A percentile compares a stretch with the other conserved stretches of the same genome.
Conservation (phyloP, 345 rosid genomes). For the Brassica cretica region DNA sequence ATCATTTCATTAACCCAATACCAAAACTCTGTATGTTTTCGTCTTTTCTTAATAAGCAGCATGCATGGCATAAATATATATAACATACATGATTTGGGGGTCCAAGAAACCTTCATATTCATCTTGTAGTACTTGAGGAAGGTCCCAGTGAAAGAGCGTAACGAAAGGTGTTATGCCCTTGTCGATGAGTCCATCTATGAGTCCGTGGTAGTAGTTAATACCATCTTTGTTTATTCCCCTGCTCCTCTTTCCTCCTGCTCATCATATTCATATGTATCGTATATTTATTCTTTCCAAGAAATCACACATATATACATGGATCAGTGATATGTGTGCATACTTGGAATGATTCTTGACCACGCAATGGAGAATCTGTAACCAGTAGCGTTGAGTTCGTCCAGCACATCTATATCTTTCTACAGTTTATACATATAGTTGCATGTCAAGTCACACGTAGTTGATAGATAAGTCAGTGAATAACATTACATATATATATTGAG, state of each 20-base stretch:
- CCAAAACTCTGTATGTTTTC: neutral
- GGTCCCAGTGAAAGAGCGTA: slow-evolving; percentile 53
- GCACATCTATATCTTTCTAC: slow-evolving; percentile 27
- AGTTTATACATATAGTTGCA: neutral
- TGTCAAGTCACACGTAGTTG: neutral
- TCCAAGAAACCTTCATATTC: slow-evolving; percentile 49
- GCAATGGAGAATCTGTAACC: slow-evolving; percentile 40
- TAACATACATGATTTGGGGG: slow-evolving; percentile 27
- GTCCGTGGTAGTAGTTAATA: slow-evolving; percentile 42
- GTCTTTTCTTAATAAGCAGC: neutral
- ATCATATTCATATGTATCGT: slow-evolving; percentile 16
- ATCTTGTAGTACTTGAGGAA: slow-evolving; percentile 52
- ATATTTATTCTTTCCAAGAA: neutral
- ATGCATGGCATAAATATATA: neutral
- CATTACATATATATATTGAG: neutral
- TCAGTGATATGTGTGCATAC: slow-evolving; percentile 3
- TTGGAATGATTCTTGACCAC: slow-evolving; percentile 38
- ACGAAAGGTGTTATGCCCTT: slow-evolving; percentile 44
- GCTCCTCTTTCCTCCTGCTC: slow-evolving; percentile 41
- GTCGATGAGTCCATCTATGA: slow-evolving; percentile 44
- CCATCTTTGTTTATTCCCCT: slow-evolving; percentile 47
- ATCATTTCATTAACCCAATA: neutral
- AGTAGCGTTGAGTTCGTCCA: neutral
- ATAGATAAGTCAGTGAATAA: neutral
- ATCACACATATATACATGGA: neutral